Evolutionary conservation across 1,284 basidiomycete species (phyloP), one percentile per base, ranked within the genome.

Genomic region (Agroathelia rolfsii): DNA sequence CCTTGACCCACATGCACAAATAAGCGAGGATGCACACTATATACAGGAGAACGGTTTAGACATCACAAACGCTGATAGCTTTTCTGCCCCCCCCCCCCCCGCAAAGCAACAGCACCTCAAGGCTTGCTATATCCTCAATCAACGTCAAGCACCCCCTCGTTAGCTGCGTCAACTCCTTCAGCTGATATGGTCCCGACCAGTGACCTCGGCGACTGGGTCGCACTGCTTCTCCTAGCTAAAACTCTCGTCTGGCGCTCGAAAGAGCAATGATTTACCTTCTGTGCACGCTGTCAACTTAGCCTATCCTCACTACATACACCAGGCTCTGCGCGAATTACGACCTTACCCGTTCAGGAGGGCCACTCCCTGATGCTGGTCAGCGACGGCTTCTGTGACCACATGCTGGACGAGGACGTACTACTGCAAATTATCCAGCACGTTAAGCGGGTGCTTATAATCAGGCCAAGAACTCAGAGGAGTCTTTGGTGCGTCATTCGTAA

Each of bases 191-290:
- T 96, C 26, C 74, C 79, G 34, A 80, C 96, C 20, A 92, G 92
- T 1, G 92, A 96, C 48, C 57, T 97, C 6, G 93, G 93, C 13
- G 93, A 97, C 53, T 94, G 89, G 51, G 80, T 83, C 67, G 76
- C 85, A 14, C 80, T 89, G 67, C 66, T 94, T 24, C 75, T 95
- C 18, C 72, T 89, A 5, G 70, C 71, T 3, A 79, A 83, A 11
- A 66, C 77, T 39, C 72, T 94, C 25, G 75, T 82, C 3, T 95
- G 92, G 76, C 70, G 90, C 24, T 87, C 79, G 28, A 74, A 86
- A 35, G 93, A 96, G 58, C 94, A 95, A 81, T 93, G 93, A 74
- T 93, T 90, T 69, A 66, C 62, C 50, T 94, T 95, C 63, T 96
- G 96, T 54, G 92, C 86, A 28, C 90, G 89, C 0, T 71, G 86